Conservation (phyloP, 2,329 filamentous ascomycete species). For the Pyrenochaeta sp. region DNA sequence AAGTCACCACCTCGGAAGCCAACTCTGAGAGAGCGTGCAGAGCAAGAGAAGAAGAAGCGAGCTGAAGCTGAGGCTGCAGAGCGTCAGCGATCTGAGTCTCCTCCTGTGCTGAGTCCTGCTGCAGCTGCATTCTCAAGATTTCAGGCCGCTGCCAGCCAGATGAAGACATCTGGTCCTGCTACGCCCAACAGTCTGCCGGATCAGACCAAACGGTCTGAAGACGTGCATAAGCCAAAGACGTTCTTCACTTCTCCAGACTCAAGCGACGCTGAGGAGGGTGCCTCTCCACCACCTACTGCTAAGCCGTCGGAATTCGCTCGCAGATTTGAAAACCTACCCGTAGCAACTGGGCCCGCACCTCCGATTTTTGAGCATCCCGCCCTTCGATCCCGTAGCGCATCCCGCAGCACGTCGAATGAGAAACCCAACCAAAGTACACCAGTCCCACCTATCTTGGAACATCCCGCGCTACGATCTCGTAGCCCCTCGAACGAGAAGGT, state of each 20-base stretch:
- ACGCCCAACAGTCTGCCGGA: conserved; percentile 19
- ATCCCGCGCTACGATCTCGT: conserved; percentile 46
- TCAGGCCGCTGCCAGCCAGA: conserved; percentile 54
- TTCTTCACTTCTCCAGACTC: conserved; percentile 42
- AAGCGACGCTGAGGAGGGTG: conserved; percentile 42
- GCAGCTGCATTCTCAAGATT: conserved; percentile 54
- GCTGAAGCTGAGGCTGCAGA: conserved; percentile 29
- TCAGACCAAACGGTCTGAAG: conserved; percentile 22
- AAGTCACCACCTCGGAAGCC: conserved; percentile 36
- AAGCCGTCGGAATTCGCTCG: conserved; percentile 32
- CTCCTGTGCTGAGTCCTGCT: conserved; percentile 38
- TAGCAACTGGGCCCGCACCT: conserved; percentile 41
- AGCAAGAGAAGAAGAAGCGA: conserved; percentile 43
- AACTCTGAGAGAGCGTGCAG: conserved; percentile 43
- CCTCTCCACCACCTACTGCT: conserved; percentile 12
- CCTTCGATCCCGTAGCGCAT: conserved; percentile 41
- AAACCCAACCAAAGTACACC: too few relatives aligned
- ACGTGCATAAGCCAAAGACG: conserved; percentile 25
- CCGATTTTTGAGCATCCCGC: conserved; percentile 48
- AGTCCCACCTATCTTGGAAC: conserved; percentile 46
- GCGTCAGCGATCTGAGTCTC: conserved; percentile 39
- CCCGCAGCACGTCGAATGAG: conserved; percentile 36
- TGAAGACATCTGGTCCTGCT: conserved; percentile 44
- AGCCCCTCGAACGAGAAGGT: conserved; percentile 25
- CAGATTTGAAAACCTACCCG: conserved; percentile 44